Percentiles rank a stretch among this genome's conserved stretches.
phyloP scores from a whole-genome alignment of 208 protist species.

The Jaenimonas drosophilae region DNA sequence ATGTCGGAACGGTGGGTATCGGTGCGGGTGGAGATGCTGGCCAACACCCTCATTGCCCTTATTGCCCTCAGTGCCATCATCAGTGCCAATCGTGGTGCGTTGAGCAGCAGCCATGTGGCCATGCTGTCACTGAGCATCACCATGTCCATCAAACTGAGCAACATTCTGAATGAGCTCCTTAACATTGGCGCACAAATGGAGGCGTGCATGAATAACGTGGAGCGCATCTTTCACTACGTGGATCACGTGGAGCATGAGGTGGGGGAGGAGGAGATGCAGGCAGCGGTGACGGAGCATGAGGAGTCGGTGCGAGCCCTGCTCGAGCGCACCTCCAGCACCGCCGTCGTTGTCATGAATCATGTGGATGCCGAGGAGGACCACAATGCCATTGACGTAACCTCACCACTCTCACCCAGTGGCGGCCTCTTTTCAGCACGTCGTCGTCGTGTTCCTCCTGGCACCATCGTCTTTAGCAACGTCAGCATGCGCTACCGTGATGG shows the following conservation, averaged over 20 bases:
- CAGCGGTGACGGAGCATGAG: too few relatives aligned
- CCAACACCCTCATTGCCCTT: constrained; percentile 47
- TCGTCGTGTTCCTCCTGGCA: too few relatives aligned
- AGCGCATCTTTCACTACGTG: constrained; percentile 75
- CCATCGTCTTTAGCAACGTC: constrained; percentile 54
- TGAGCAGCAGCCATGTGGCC: constrained; percentile 26
- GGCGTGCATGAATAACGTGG: constrained; percentile 79
- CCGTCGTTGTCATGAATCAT: constrained; percentile 7
- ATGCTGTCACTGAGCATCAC: constrained; percentile 60
- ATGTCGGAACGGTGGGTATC: constrained; percentile 82
- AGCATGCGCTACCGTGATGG: constrained; percentile 54
- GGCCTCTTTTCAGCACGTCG: too few relatives aligned
- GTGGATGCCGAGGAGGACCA: too few relatives aligned
- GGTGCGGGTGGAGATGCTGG: constrained; percentile 84
- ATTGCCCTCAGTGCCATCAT: too few relatives aligned
- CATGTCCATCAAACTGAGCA: constrained; percentile 44
- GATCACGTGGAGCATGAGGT: constrained; percentile 52
- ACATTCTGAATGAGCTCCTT: constrained; percentile 46
- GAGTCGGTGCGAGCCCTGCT: neutral
- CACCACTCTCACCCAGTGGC: too few relatives aligned
- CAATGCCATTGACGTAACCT: too few relatives aligned
- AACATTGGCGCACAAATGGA: constrained; percentile 40
- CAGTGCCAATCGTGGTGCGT: constrained; percentile 34
- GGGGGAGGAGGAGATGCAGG: too few relatives aligned
- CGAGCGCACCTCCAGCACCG: neutral